phyloP scores from a whole-genome alignment of 2,329 filamentous ascomycete genomes.

The Pyricularia sp. region DNA sequence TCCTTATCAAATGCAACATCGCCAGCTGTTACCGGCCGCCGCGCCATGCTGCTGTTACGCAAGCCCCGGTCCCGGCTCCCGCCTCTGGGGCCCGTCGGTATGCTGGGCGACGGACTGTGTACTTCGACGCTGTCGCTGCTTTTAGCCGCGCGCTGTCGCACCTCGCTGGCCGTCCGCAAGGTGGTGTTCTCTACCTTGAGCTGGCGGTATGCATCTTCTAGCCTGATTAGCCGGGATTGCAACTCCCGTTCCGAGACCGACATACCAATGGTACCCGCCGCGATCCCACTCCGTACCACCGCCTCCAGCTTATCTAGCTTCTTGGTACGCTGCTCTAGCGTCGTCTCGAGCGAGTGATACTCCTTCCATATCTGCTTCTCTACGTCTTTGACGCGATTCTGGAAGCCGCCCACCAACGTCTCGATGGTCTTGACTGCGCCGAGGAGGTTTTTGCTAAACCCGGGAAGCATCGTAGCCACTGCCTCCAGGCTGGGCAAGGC shows the following conservation, averaged over 20 bases:
- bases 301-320: slow-evolving; percentile 82
- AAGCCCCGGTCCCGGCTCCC: slow-evolving; percentile 10
- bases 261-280: slow-evolving; percentile 33
- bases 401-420: slow-evolving; percentile 67
- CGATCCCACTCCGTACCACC: slow-evolving; percentile 58
- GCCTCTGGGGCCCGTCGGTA: slow-evolving; percentile 44
- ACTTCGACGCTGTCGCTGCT: slow-evolving; percentile 27
- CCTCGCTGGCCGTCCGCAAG: slow-evolving; percentile 54
- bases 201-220: slow-evolving; percentile 53
- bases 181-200: slow-evolving; percentile 61
- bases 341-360: slow-evolving; percentile 77
- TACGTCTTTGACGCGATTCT: slow-evolving; percentile 69
- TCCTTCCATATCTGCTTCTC: slow-evolving; percentile 87
- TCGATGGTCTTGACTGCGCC: slow-evolving; percentile 84
- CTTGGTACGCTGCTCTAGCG: slow-evolving; percentile 69
- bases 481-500: slow-evolving; percentile 75
- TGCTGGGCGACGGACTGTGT: slow-evolving; percentile 38
- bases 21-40: slow-evolving; percentile 14
- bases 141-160: slow-evolving; percentile 37
- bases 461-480: slow-evolving; percentile 74
- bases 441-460: slow-evolving; percentile 84
- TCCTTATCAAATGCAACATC: slow-evolving; percentile 16
- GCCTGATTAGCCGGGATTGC: slow-evolving; percentile 37
- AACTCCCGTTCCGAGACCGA: slow-evolving; percentile 24
- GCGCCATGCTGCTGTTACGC: slow-evolving; percentile 18